Evolutionary conservation across 75 land plant genomes (phyloP).

Genomic region (Adiantum capillusveneris): DNA sequence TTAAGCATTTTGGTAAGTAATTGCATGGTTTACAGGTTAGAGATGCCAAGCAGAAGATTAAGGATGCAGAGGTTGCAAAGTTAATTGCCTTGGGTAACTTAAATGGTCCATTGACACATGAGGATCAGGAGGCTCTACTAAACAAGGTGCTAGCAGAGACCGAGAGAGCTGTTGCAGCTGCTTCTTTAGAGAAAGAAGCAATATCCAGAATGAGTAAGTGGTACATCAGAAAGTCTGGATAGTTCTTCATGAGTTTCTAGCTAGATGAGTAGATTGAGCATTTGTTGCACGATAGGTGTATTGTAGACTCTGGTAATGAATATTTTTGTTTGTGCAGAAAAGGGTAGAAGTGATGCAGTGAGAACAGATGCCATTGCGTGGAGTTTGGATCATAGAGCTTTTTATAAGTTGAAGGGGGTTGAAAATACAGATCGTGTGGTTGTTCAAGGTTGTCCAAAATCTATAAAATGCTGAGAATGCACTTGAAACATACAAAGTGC

Average conservation of each 20-base stretch:
- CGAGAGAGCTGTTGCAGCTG: constrained; percentile 41
- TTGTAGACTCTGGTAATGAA: not conserved
- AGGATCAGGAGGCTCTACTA: constrained; percentile 32
- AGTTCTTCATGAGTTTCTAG: not conserved
- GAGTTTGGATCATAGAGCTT: constrained; percentile 35
- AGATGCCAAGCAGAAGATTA: constrained; percentile 27
- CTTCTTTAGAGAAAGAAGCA: constrained; percentile 13
- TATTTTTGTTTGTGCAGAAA: constrained; percentile 20
- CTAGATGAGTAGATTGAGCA: not conserved
- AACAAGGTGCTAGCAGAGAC: constrained; percentile 31
- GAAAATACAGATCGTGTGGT: constrained; percentile 25
- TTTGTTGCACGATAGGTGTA: not conserved
- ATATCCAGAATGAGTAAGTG: constrained; percentile 29
- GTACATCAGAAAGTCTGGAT: not conserved
- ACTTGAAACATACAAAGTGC: not conserved
- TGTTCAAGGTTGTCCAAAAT: constrained; percentile 72
- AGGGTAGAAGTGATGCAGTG: constrained; percentile 42
- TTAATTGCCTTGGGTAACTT: constrained; percentile 14
- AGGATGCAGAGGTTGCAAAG: constrained; percentile 31
- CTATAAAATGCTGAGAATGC: too few species aligned
- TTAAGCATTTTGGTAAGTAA: too few species aligned
- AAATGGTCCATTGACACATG: constrained; percentile 28
- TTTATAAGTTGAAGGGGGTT: constrained; percentile 51
- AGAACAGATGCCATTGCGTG: constrained; percentile 43
- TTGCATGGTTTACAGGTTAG: constrained; percentile 30